Evolutionary conservation across 1,139 yeast genomes (phyloP).

Genomic region (Protomyces macrosporus): DNA sequence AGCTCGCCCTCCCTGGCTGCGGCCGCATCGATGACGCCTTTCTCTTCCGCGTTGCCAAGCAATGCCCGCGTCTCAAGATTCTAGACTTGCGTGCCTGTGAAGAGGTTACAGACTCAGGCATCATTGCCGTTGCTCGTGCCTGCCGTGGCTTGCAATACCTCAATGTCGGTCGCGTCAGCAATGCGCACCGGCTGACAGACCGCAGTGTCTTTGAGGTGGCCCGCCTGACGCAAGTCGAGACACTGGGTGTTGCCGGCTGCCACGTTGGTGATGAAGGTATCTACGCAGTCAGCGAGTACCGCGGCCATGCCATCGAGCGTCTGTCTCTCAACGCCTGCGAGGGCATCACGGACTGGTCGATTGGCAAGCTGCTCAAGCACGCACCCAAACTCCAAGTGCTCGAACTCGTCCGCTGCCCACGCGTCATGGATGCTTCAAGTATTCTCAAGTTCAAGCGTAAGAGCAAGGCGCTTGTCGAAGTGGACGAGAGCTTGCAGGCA

Average conservation of each 20-base stretch:
- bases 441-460: conserved; percentile 55
- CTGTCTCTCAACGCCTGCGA: conserved; percentile 75
- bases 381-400: conserved; percentile 64
- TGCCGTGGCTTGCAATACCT: conserved; percentile 55
- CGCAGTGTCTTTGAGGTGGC: conserved; percentile 57
- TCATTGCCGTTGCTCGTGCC: conserved; percentile 56
- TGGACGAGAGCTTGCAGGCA: conserved; percentile 4
- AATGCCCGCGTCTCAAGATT: conserved; percentile 56
- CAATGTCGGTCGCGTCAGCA: conserved; percentile 74
- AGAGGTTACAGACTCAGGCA: conserved; percentile 65
- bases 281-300: conserved; percentile 68
- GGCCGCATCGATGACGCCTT: conserved; percentile 57
- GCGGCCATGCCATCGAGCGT: conserved; percentile 56
- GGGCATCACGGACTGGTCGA: conserved; percentile 56
- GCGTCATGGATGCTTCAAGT: conserved; percentile 57
- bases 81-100: conserved; percentile 86
- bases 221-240: conserved; percentile 51
- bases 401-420: conserved; percentile 63
- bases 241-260: conserved; percentile 89
- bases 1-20: conserved; percentile 67
- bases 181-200: conserved; percentile 68
- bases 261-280: conserved; percentile 65
- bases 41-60: conserved; percentile 48
- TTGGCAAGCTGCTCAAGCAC: conserved; percentile 58
- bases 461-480: conserved; percentile 17